These are phyloP conservation scores for Colletotrichum acutatum DNA, from an alignment of 2,329 filamentous ascomycete genomes.

Conservation along the genomic window DNA sequence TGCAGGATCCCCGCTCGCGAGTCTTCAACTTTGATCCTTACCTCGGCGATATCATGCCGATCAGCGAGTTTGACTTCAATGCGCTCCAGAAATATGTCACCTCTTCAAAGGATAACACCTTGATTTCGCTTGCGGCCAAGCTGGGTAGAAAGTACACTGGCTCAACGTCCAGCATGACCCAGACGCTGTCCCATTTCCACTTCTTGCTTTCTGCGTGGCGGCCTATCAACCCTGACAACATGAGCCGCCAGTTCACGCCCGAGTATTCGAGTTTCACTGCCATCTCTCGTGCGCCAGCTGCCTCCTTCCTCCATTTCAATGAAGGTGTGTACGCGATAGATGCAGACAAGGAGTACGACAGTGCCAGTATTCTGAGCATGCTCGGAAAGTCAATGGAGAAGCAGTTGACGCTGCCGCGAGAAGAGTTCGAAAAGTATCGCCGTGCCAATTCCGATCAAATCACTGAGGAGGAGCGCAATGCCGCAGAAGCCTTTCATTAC, in stretches of 20 bases:
- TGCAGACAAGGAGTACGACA: slow-evolving; percentile 92
- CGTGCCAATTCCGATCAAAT: slow-evolving; percentile 75
- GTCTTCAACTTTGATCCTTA: slow-evolving; percentile 99
- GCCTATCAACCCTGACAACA: slow-evolving; percentile 70
- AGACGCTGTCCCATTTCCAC: slow-evolving; percentile 89
- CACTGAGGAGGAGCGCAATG: slow-evolving; percentile 75
- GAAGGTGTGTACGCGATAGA: slow-evolving; percentile 94
- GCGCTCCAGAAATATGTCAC: slow-evolving; percentile 89
- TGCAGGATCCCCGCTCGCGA: slow-evolving; percentile 87
- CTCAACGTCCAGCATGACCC: slow-evolving; percentile 97
- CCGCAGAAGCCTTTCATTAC: slow-evolving; percentile 87
- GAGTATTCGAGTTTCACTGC: slow-evolving; percentile 75
- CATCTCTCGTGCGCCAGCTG: slow-evolving; percentile 78
- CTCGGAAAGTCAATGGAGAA: slow-evolving; percentile 98
- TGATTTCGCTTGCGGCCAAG: slow-evolving; percentile 75
- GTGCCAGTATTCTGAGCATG: slow-evolving; percentile 87
- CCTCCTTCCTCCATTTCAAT: slow-evolving; percentile 84
- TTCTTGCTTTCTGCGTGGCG: slow-evolving; percentile 90
- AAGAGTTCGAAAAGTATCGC: slow-evolving; percentile 88
- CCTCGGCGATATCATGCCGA: slow-evolving; percentile 91
- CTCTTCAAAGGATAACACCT: slow-evolving; percentile 82
- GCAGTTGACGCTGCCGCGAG: slow-evolving; percentile 83
- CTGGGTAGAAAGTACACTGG: slow-evolving; percentile 85
- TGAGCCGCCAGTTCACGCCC: slow-evolving; percentile 75
- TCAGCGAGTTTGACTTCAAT: slow-evolving; percentile 91